Base-by-base conservation (phyloP, 495 filamentous ascomycete genomes). In the Penicillium roqueforti region DNA sequence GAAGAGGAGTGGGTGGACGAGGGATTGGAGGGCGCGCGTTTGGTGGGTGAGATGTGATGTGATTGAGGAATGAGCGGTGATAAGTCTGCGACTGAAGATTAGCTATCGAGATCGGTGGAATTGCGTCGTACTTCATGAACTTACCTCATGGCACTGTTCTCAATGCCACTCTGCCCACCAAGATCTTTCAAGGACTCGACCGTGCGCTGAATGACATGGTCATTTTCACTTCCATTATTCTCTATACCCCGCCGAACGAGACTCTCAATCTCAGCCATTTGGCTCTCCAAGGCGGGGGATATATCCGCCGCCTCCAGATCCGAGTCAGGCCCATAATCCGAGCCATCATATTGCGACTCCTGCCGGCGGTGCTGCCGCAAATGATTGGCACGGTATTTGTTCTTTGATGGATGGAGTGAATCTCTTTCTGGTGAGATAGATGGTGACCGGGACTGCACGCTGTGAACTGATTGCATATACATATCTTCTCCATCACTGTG, bases 61-160 rank as follows among this genome's bases (percentile, higher is more conserved):
- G 31, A 97, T 79, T 16, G 91, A 89, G 37, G 86, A 83, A 69
- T 97, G 88, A 32, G 91, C 88, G 23, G 91, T 95, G 61, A 91
- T 90, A 53, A 96, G 78, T 63, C 91, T 95, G 58, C 42, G 45
- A 59, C 34, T 10, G 45, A 41, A 54, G 19, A 56, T 69, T 37
- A 69, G 65, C 41, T 51, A 44, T 37, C 54, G 20, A 31, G 36
- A 22, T 46, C 47, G 46, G 43, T 40, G 37, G n/a, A 42, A 31
- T 58, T 47, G 13, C 47, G 6, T 19, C 38, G 22, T 42, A 38
- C 25, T 18, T 49, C 5, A 44, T 36, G 34, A 23, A 72, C 76
- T 61, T 70, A 88, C 89, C 88, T 83, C 54, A 88, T 85, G 32
- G 89, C 85, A 62, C 85, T 86, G 37, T 87, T 85, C 68, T 95